Conservation (phyloP, 352 stramenopile genomes). For the Pythium apleroticum region DNA sequence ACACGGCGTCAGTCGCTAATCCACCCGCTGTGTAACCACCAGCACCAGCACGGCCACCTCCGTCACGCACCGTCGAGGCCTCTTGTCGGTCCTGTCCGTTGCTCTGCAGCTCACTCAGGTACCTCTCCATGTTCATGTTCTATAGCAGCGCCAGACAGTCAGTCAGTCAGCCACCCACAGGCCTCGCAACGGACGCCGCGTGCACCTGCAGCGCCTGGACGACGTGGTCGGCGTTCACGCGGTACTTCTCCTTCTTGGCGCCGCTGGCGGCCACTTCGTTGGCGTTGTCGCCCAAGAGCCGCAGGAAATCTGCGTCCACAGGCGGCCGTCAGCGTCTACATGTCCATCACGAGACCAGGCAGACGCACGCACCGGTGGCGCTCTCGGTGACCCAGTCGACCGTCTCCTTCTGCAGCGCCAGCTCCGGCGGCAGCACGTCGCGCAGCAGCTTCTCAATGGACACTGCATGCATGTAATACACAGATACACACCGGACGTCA, state of each 20-base stretch:
- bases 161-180: not conserved
- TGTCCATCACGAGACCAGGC: not conserved
- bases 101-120: slow-evolving; percentile 11
- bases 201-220: slow-evolving; percentile 51
- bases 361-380: slow-evolving; percentile 33
- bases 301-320: slow-evolving; percentile 45
- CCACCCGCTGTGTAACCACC: too few species aligned
- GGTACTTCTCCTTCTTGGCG: slow-evolving; percentile 69
- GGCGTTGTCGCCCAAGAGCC: slow-evolving; percentile 42
- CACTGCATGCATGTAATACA: slow-evolving; percentile 11
- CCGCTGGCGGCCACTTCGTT: slow-evolving; percentile 49
- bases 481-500: not conserved
- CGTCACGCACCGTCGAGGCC: slow-evolving; percentile 3
- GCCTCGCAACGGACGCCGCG: not conserved
- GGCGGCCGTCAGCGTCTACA: too few species aligned
- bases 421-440: slow-evolving; percentile 52
- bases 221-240: slow-evolving; percentile 61
- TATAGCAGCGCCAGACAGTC: not conserved
- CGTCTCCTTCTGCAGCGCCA: slow-evolving; percentile 61
- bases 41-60: not conserved
- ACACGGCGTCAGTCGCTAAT: too few species aligned
- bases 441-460: slow-evolving; percentile 49
- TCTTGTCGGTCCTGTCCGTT: slow-evolving; percentile 12
- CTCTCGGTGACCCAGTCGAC: slow-evolving; percentile 68
- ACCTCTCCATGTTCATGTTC: slow-evolving; percentile 16